Base-by-base conservation (phyloP, 2,329 filamentous ascomycete species). In the Elsinoe perseae region DNA sequence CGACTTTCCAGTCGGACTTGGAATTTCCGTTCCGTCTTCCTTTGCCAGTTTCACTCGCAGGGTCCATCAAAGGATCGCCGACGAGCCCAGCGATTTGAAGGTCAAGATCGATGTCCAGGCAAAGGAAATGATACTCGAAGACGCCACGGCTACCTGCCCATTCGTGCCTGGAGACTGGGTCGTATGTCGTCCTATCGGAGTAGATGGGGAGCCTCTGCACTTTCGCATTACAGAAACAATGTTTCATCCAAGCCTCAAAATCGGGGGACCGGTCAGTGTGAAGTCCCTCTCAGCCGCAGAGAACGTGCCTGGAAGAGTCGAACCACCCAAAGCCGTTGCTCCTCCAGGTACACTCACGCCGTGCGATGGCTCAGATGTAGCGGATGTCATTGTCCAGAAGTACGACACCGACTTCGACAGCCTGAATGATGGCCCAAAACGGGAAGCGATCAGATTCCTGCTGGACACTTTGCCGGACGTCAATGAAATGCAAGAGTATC, bases 401-500 rank as follows among this genome's bases (percentile, higher is more conserved):
- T 86, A 82, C 63, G 69, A 78, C 54, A 68, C 74, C 12, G 79
- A 83, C 53, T 81, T 87, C 46, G 82, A 86, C 58, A 71, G 77
- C 2, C 65, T 87, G 10, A 27, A 64, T 0, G 62, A 72, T 0
- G 1, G 30, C 0, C 63, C 70, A 2, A 85, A 84, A 64, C 70
- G 71, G 23, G 69, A 75, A 2, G 70, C 71, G 1, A 77, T 83
- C 10, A 73, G 81, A 54, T 66, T 70, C 3, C 65, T 83, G 18
- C 70, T 89, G 0, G 73, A 81, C 10, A 75, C 78, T 1, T 72
- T 89, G 2, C 87, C 87, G 0, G 70, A 77, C 1, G 78, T 91
- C 2, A 64, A 72, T 10, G 72, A 80, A 0, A 83, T 90, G 76
- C 74, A 69, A 27, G 58, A 66, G 0, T 82, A 75, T 58, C 69